Conservation (phyloP, 495 filamentous ascomycete genomes). For the Cairneyella variabilis region DNA sequence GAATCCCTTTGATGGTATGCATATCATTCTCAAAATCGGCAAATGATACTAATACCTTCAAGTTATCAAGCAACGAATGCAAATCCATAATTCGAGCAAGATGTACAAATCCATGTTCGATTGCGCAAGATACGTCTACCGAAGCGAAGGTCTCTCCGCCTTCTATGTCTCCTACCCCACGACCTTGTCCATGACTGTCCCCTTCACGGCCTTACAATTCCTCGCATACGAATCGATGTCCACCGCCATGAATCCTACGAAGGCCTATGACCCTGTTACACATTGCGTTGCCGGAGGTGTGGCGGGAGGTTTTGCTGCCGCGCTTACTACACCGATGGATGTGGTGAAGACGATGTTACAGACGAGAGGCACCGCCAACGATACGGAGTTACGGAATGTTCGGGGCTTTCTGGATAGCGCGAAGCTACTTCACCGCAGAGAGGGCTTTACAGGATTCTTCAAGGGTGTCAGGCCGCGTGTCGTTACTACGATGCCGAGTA, state of each 20-base stretch:
- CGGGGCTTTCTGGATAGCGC: slow-evolving; percentile 80
- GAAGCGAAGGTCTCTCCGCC: slow-evolving; percentile 78
- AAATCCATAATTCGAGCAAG: slow-evolving; percentile 86
- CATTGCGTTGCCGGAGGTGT: slow-evolving; percentile 90
- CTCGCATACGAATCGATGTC: slow-evolving; percentile 96
- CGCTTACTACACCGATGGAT: slow-evolving; percentile 90
- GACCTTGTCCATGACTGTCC: slow-evolving; percentile 96
- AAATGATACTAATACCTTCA: slow-evolving; percentile 23
- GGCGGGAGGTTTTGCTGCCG: slow-evolving; percentile 90
- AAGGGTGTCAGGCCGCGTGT: slow-evolving; percentile 88
- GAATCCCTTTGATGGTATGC: slow-evolving; percentile 97
- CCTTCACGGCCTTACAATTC: slow-evolving; percentile 95
- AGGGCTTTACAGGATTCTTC: slow-evolving; percentile 85
- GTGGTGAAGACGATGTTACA: slow-evolving; percentile 97
- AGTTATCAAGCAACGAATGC: slow-evolving; percentile 99
- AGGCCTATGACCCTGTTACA: slow-evolving; percentile 82
- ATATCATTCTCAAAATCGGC: background rate
- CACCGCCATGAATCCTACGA: slow-evolving; percentile 82
- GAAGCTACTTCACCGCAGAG: slow-evolving; percentile 74
- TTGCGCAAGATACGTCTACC: slow-evolving; percentile 84
- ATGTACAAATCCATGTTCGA: slow-evolving; percentile 77
- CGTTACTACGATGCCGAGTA: slow-evolving; percentile 96
- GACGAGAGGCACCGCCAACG: slow-evolving; percentile 77
- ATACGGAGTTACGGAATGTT: slow-evolving; percentile 78
- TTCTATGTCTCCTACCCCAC: slow-evolving; percentile 99